Conservation (phyloP, 352 stramenopile genomes). For the Elongisporangium prolatum region DNA sequence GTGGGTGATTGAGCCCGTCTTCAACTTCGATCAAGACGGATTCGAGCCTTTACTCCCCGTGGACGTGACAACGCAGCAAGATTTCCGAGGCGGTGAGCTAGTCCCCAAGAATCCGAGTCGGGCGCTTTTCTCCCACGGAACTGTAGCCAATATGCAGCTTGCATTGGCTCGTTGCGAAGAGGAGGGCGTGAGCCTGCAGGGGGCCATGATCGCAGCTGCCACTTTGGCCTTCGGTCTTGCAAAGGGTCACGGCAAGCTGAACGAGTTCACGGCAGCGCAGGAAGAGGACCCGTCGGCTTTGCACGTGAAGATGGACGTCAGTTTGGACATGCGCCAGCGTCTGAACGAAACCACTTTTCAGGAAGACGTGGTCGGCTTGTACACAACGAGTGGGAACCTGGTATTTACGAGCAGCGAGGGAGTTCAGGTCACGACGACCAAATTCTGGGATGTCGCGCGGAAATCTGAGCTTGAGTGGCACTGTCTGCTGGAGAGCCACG, state of each 20-base stretch:
- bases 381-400: conserved; percentile 34
- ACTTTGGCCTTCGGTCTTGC: conserved; percentile 43
- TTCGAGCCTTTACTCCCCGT: conserved; percentile 38
- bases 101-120: conserved; percentile 35
- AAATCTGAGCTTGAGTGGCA: conserved; percentile 45
- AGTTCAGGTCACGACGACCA: conserved; percentile 17
- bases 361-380: conserved; percentile 37
- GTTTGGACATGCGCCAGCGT: conserved; percentile 34
- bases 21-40: conserved; percentile 51
- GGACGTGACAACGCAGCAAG: conserved; percentile 29
- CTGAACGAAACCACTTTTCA: conserved; percentile 10
- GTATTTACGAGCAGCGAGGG: conserved; percentile 53
- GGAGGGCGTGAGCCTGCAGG: conserved; percentile 37
- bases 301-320: conserved; percentile 46
- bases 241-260: conserved; percentile 22
- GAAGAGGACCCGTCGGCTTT: conserved; percentile 10
- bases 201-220: conserved; percentile 33
- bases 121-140: conserved; percentile 39
- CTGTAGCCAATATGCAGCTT: conserved; percentile 29
- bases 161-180: conserved; percentile 30
- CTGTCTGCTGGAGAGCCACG: conserved; percentile 35
- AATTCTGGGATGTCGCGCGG: conserved; percentile 52
- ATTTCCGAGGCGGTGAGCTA: conserved; percentile 28
- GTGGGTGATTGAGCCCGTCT: conserved; percentile 52
- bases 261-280: conserved; percentile 4